Conservation (phyloP, 306 rosid species). For the Malus sieversii region DNA sequence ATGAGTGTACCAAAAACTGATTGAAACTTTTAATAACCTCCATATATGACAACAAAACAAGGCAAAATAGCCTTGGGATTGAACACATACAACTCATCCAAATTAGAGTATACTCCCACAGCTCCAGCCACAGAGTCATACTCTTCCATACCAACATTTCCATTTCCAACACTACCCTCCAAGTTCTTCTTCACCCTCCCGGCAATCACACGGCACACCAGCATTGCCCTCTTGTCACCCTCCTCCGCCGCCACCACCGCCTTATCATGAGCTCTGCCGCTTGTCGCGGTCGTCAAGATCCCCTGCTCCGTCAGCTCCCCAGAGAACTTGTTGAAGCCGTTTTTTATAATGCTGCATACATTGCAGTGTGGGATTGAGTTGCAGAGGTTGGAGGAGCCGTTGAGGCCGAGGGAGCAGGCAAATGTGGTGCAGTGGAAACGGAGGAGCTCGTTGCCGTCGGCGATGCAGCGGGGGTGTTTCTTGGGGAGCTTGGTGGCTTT, state of each 20-base stretch:
- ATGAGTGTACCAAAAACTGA: background rate
- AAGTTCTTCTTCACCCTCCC: slow-evolving; percentile 87
- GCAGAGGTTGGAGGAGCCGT: slow-evolving; percentile 83
- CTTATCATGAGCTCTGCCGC: slow-evolving; percentile 85
- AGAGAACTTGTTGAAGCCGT: slow-evolving; percentile 42
- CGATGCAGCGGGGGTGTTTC: slow-evolving; percentile 86
- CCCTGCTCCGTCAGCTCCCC: slow-evolving; percentile 34
- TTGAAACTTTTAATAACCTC: slow-evolving; percentile 42
- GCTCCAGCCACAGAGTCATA: slow-evolving; percentile 71
- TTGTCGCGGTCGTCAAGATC: slow-evolving; percentile 79
- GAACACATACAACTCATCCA: slow-evolving; percentile 81
- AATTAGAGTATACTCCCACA: slow-evolving; percentile 73
- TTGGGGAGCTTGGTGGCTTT: slow-evolving; percentile 65
- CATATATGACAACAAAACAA: slow-evolving; percentile 92
- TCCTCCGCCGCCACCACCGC: slow-evolving; percentile 25
- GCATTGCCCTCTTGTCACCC: slow-evolving; percentile 64
- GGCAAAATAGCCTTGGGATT: slow-evolving; percentile 85
- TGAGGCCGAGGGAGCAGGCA: slow-evolving; percentile 68
- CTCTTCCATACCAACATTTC: slow-evolving; percentile 49
- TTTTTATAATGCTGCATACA: slow-evolving; percentile 66
- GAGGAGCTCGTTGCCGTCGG: slow-evolving; percentile 91
- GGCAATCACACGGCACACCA: slow-evolving; percentile 95
- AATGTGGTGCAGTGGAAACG: slow-evolving; percentile 83
- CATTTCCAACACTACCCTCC: slow-evolving; percentile 29
- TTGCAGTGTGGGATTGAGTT: slow-evolving; percentile 61